Conservation (phyloP, 176 grass and related monocot species). For the Oryza meyeriana region DNA sequence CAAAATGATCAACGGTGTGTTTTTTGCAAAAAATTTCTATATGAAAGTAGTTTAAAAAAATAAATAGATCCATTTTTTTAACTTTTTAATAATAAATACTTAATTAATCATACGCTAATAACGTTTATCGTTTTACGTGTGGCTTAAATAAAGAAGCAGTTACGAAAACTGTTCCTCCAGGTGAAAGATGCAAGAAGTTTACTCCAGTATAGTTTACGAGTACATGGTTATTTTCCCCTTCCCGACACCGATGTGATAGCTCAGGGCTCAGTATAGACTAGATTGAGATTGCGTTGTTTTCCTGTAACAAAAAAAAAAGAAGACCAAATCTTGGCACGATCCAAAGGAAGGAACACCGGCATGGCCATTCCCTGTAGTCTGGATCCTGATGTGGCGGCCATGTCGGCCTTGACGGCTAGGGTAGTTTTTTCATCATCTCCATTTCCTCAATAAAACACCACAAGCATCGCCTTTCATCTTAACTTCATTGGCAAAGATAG, state of each 20-base stretch:
- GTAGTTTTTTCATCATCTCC: neutral
- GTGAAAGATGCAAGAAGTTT: neutral
- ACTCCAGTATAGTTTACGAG: neutral
- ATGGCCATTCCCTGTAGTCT: neutral
- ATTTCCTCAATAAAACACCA: neutral
- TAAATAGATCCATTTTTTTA: too few relatives aligned
- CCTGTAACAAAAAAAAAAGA: neutral
- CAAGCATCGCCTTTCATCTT: rapidly evolving
- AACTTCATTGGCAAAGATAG: neutral
- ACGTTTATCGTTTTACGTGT: too few relatives aligned
- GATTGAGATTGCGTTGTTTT: neutral
- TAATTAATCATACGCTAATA: too few relatives aligned
- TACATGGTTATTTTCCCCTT: neutral
- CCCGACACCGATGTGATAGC: conserved; percentile 17
- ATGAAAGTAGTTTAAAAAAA: too few relatives aligned
- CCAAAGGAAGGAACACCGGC: neutral
- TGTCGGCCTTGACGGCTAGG: neutral
- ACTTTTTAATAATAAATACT: too few relatives aligned
- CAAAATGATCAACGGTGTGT: too few relatives aligned
- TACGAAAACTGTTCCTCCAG: neutral
- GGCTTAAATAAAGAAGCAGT: too few relatives aligned
- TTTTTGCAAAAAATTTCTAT: too few relatives aligned
- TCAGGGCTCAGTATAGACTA: neutral
- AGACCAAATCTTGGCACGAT: neutral
- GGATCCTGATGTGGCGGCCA: neutral